Conservation (phyloP, 345 rosid genomes). For the Melaleuca quinquenervia region DNA sequence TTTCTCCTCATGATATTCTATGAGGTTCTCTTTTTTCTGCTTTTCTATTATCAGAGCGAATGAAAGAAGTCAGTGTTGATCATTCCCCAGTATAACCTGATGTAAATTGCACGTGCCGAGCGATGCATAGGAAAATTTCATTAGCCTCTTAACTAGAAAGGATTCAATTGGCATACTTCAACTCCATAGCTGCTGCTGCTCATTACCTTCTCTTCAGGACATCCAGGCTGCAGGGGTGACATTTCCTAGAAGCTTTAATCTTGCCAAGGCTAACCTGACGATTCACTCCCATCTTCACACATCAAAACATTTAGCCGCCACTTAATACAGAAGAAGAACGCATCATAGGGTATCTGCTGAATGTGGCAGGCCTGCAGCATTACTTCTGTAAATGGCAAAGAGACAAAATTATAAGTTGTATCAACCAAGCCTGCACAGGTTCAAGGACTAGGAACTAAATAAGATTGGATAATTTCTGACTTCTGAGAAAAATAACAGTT, state of each 20-base stretch:
- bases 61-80: background rate
- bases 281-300: background rate
- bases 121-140: background rate
- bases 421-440: background rate
- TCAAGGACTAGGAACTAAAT: background rate
- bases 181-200: background rate
- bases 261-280: background rate
- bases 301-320: background rate
- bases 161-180: background rate
- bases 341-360: background rate
- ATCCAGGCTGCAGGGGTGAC: background rate
- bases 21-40: background rate
- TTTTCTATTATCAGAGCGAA: background rate
- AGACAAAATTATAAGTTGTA: background rate
- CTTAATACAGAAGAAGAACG: background rate
- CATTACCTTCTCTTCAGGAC: background rate
- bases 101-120: background rate
- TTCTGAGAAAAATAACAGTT: background rate
- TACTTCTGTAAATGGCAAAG: background rate
- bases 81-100: background rate
- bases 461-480: background rate
- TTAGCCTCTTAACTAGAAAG: background rate
- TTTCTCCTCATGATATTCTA: background rate
- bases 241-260: background rate
- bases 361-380: background rate